A percentile compares a stretch with the other conserved stretches of the same genome.
These are phyloP conservation scores for Paramyrothecium roridum DNA, from an alignment of 2,329 filamentous ascomycete genomes.

Conservation along the genomic window DNA sequence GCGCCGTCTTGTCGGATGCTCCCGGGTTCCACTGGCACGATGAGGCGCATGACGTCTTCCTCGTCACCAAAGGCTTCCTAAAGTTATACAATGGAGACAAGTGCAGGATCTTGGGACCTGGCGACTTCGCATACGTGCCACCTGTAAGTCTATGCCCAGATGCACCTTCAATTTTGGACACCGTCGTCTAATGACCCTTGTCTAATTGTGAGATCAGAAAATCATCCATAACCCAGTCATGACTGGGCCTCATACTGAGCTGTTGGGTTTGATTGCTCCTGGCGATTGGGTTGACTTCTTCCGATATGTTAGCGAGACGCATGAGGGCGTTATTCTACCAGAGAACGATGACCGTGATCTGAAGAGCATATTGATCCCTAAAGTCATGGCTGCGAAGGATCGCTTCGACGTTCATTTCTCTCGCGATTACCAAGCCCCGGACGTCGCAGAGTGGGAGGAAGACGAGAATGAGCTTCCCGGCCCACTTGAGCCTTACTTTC, in stretches of 20 bases:
- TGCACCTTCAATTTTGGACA: neutral
- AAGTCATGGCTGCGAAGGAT: slow-evolving; percentile 52
- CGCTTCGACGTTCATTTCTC: slow-evolving; percentile 54
- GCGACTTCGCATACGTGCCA: slow-evolving; percentile 56
- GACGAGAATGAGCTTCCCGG: slow-evolving; percentile 37
- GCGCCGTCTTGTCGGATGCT: slow-evolving; percentile 40
- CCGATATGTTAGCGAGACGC: slow-evolving; percentile 52
- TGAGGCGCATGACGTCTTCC: slow-evolving; percentile 55
- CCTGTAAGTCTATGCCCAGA: slow-evolving; percentile 34
- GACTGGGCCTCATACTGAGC: slow-evolving; percentile 51
- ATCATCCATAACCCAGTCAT: slow-evolving; percentile 54
- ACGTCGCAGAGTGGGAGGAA: slow-evolving; percentile 36
- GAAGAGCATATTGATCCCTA: slow-evolving; percentile 46
- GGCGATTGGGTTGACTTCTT: slow-evolving; percentile 62
- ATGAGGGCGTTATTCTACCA: slow-evolving; percentile 45
- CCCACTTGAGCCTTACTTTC: slow-evolving; percentile 41
- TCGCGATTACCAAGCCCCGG: slow-evolving; percentile 42
- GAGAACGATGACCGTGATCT: slow-evolving; percentile 50
- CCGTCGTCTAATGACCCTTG: neutral
- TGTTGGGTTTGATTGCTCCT: slow-evolving; percentile 50
- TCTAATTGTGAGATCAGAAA: slow-evolving; percentile 23
- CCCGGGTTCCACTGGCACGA: slow-evolving; percentile 56
- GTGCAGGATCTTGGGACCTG: slow-evolving; percentile 48
- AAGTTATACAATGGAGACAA: slow-evolving; percentile 58
- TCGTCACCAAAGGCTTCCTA: slow-evolving; percentile 51